Evolutionary conservation across 1,139 yeast genomes (phyloP).

Genomic region (Geotrichum aggregatum): DNA sequence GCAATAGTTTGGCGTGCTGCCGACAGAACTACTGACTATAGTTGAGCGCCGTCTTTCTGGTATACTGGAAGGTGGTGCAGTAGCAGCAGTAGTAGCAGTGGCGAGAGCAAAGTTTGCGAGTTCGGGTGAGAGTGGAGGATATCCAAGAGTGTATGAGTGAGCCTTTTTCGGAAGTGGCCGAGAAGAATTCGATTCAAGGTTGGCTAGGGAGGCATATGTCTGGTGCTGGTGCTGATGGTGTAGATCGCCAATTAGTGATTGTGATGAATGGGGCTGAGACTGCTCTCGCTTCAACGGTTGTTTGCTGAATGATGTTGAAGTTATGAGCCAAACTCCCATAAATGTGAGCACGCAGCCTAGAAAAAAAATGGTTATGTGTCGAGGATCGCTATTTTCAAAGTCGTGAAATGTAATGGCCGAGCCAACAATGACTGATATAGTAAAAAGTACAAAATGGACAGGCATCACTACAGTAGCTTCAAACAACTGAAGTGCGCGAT

Average conservation of each 20-base stretch:
- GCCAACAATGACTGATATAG: slow-evolving; percentile 42
- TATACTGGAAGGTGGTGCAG: background rate
- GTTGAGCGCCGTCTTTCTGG: background rate
- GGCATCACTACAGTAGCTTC: slow-evolving; percentile 47
- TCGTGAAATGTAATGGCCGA: slow-evolving; percentile 43
- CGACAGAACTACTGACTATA: background rate
- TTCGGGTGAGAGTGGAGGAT: background rate
- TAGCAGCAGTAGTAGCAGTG: background rate
- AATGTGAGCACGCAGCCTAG: slow-evolving; percentile 42
- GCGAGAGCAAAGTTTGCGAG: background rate
- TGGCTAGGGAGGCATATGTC: background rate
- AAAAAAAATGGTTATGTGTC: slow-evolving; percentile 31
- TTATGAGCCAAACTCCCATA: slow-evolving; percentile 43
- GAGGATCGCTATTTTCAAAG: slow-evolving; percentile 34
- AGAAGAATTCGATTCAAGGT: background rate
- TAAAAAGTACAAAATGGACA: slow-evolving; percentile 46
- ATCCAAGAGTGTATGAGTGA: background rate
- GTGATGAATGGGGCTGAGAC: background rate
- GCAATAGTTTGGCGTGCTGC: background rate
- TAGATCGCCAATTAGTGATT: background rate
- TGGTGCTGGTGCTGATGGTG: background rate
- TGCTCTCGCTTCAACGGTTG: background rate
- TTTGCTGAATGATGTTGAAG: slow-evolving; percentile 21
- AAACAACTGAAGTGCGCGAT: slow-evolving; percentile 40
- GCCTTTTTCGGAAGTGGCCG: slow-evolving; percentile 7